phyloP scores from a whole-genome alignment of 352 stramenopile genomes.

The Pythium chondricola region DNA sequence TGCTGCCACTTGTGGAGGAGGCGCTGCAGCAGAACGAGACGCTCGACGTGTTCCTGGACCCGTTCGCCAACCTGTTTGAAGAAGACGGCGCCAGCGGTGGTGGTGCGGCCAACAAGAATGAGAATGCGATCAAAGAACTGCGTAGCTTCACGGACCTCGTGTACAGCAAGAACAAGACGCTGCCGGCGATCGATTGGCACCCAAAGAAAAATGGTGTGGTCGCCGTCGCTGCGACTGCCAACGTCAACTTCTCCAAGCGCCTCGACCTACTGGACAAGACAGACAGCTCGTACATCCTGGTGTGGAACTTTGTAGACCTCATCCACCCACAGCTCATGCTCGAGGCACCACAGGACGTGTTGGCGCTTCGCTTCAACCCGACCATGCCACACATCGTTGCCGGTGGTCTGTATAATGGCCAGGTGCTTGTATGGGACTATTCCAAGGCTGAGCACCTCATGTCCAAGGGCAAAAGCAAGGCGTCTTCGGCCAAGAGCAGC shows the following conservation, averaged over 20 bases:
- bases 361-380: slow-evolving; percentile 87
- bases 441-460: slow-evolving; percentile 64
- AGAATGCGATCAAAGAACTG: slow-evolving; percentile 89
- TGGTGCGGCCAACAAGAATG: slow-evolving; percentile 59
- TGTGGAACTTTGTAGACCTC: slow-evolving; percentile 94
- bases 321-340: slow-evolving; percentile 93
- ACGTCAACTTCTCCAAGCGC: slow-evolving; percentile 80
- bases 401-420: slow-evolving; percentile 78
- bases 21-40: slow-evolving; percentile 83
- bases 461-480: slow-evolving; percentile 49
- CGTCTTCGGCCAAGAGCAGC: slow-evolving; percentile 16
- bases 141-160: slow-evolving; percentile 91
- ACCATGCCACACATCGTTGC: slow-evolving; percentile 78
- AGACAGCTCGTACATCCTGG: slow-evolving; percentile 86
- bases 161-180: slow-evolving; percentile 91
- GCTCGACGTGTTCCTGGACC: slow-evolving; percentile 79
- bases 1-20: slow-evolving; percentile 65
- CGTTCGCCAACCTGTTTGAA: slow-evolving; percentile 63
- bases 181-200: slow-evolving; percentile 89
- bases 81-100: slow-evolving; percentile 34
- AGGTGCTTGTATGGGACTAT: slow-evolving; percentile 91
- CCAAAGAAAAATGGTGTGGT: slow-evolving; percentile 85
- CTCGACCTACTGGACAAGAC: slow-evolving; percentile 70
- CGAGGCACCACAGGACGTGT: slow-evolving; percentile 86
- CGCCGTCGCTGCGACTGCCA: slow-evolving; percentile 80